Base-by-base conservation (phyloP, 2,329 filamentous ascomycete genomes). In the Penicillium sp. region DNA sequence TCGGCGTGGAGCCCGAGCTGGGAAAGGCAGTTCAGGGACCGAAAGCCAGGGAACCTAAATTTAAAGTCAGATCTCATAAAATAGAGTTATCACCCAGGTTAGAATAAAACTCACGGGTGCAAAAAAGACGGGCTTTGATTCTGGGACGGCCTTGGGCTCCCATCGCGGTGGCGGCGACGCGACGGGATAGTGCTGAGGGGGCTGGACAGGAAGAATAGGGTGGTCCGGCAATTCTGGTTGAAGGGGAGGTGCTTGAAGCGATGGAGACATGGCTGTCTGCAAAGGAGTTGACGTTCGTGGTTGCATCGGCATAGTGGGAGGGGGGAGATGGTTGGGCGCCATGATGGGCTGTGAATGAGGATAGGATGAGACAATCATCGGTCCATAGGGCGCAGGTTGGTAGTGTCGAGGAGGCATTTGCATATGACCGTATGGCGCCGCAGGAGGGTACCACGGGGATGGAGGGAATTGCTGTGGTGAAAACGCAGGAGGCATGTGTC, bases 11-110 rank as follows among this genome's bases (percentile, higher is more conserved):
- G 75, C 74, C 63, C 77, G 75, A 14, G 77, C 68, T 3, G 83
- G 82, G 61, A 86, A 85, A 2, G 76, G 69, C 28, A 69, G 70
- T 18, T 80, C 78, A 14, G 79, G 76, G 25, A 79, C 76, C 11
- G 82, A 86, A 30, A 82, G 75, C 83, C 83, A 86, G 10, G 83
- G 83, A 18, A 86, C 69, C 77, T 81, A 57, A 25, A 51, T 38
- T 8, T 36, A 45, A 7, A 41, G 47, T 66, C 46, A 64, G 55
- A 35, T 20, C 18, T 7, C 11, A 40, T 14, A 10, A 9, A 38
- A 16, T 16, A 46, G 44, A 31, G 46, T 22, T 40, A 35, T 51
- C 40, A 24, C 46, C 39, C 11, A 7, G 33, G 33, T 35, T 13
- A 24, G 9, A 28, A 25, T 28, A 16, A 5, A 30, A 65, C 74